Conservation (phyloP, 441 rosid species). For the Corymbia calophylla region DNA sequence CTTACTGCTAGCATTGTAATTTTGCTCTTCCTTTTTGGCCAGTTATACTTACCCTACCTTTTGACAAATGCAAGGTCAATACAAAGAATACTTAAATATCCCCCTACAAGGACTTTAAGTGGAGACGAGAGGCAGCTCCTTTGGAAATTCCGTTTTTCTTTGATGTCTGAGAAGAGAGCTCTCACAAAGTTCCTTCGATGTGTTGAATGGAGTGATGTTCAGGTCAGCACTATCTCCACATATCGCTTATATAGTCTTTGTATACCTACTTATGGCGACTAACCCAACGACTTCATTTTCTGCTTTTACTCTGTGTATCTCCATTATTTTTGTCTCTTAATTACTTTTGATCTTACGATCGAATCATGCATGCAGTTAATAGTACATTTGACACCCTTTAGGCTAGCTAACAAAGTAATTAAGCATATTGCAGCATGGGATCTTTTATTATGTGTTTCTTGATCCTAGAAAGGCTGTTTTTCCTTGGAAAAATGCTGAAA, state of each 20-base stretch:
- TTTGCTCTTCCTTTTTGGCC: background rate
- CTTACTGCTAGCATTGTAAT: background rate
- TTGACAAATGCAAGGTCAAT: conserved; percentile 53
- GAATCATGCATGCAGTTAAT: background rate
- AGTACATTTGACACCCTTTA: background rate
- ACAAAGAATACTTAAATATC: conserved; percentile 82
- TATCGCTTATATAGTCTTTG: background rate
- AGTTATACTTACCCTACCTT: background rate
- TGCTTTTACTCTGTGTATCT: background rate
- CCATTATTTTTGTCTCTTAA: background rate
- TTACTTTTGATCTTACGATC: background rate
- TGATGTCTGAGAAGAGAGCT: conserved; percentile 95
- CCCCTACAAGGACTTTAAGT: conserved; percentile 84
- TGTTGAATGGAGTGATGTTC: conserved; percentile 99
- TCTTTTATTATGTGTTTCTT: background rate
- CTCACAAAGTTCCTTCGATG: conserved; percentile 94
- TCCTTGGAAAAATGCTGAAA: background rate
- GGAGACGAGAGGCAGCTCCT: conserved; percentile 99
- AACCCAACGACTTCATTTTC: background rate
- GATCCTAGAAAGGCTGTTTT: background rate
- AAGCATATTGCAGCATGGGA: background rate
- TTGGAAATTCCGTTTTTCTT: conserved; percentile 95
- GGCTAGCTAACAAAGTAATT: background rate
- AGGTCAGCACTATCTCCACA: conserved; percentile 35
- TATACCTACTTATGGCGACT: background rate